Conservation (phyloP, 2,329 filamentous ascomycete genomes). For the Biscogniauxia sp. region DNA sequence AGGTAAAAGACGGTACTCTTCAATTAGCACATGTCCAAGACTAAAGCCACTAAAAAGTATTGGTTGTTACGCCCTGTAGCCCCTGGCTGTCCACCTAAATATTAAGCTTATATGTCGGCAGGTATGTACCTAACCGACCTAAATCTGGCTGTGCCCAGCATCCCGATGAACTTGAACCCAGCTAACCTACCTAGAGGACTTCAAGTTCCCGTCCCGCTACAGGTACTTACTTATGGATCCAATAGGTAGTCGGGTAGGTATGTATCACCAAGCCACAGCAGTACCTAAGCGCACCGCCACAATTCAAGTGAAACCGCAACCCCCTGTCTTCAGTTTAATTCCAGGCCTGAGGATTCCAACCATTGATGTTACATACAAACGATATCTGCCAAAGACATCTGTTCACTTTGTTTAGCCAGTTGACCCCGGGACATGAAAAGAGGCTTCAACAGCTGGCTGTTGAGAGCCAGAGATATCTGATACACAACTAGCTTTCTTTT, state of each 20-base stretch:
- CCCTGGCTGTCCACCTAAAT: no score
- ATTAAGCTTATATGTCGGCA: no score
- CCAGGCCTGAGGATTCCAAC: background rate
- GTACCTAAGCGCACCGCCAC: constrained; percentile 8
- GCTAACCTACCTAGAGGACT: no score
- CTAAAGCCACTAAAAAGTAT: no score
- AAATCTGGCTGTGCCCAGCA: no score
- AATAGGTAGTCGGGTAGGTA: no score
- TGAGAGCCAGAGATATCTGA: constrained; percentile 13
- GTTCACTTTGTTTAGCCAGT: constrained; percentile 18
- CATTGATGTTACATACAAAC: background rate
- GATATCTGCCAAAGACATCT: constrained; percentile 9
- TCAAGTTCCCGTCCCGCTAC: no score
- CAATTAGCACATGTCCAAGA: background rate
- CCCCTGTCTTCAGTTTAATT: background rate
- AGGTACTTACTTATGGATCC: no score
- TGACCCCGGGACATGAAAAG: constrained; percentile 9
- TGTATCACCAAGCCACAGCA: background rate
- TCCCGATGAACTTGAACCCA: no score
- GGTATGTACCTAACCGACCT: no score
- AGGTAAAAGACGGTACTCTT: no score
- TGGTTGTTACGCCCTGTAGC: no score
- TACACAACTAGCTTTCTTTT: background rate
- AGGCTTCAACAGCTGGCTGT: constrained; percentile 33
- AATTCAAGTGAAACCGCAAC: constrained; percentile 9